Evolutionary conservation across 2,329 filamentous ascomycete species (phyloP), one percentile per base, ranked within the genome.

Genomic region (Onygena corvina): DNA sequence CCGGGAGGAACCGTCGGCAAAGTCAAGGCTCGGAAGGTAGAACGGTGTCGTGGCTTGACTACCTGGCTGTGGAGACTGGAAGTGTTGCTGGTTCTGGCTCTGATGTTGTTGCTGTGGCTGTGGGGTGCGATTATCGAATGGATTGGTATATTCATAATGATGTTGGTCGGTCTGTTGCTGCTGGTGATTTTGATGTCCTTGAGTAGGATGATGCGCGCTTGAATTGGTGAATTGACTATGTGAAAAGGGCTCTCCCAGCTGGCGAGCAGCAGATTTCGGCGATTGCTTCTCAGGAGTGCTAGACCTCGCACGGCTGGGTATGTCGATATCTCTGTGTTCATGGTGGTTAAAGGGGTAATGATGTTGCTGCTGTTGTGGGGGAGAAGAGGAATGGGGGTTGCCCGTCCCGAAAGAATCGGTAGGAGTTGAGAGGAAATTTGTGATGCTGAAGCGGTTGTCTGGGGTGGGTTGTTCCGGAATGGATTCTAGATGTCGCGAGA

Each of bases 1-100:
- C 3, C 29, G 50, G 8, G 71, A 64, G 51, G 73, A 71, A 40
- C 71, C 70, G 52, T 77, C 71, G 11, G 78, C 61, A 59, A 79
- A 78, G 55, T 77, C 74, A 11, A 78, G 68, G 46, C 75, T 71
- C 12, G 71, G 67, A 48, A 72, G 59, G 11, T 55, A 36, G 23
- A 52, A 38, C n/a, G 42, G 30, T 23, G 52, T 51, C 38, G 54
- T 50, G 6, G 54, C 52, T 23, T 44, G 20, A 21, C 23, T 23
- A 6, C 20, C 20, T 8, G 47, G 31, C 18, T 49, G 33, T 27
- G 38, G 30, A 5, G 35, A 47, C 11, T 35, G 48, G 5, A 46
- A 31, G 23, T 45, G 45, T 20, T 46, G 29, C 16, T 45, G 49
- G 18, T 44, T n/a, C 11, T 35, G 48, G 5, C 40, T 25, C 30